Conservation (phyloP, 441 rosid genomes). For the Omphalea diandra region DNA sequence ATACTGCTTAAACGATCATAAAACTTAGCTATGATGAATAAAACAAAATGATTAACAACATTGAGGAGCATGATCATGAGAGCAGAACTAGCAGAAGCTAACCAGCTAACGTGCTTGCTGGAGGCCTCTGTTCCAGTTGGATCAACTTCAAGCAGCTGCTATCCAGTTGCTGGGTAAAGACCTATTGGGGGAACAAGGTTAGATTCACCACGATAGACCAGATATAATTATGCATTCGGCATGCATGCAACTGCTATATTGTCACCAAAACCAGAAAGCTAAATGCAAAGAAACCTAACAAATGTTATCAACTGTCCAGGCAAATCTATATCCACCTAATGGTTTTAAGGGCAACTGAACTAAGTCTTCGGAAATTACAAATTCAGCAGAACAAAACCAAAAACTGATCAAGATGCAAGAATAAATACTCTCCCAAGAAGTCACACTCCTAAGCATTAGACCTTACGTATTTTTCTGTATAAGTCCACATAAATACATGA, state of each 20-base stretch:
- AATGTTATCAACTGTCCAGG: too few relatives aligned
- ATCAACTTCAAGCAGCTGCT: slow-evolving; percentile 89
- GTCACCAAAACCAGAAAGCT: neutral
- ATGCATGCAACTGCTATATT: too few relatives aligned
- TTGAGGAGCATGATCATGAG: too few relatives aligned
- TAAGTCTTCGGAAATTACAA: neutral
- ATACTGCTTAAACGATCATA: too few relatives aligned
- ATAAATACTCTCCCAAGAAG: neutral
- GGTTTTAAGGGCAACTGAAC: neutral
- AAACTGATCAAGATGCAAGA: neutral
- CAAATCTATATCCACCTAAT: neutral
- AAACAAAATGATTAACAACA: too few relatives aligned
- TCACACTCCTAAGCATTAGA: neutral
- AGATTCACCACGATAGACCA: slow-evolving; percentile 13
- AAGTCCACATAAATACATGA: too few relatives aligned
- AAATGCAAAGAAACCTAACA: neutral
- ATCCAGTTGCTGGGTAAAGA: slow-evolving; percentile 94
- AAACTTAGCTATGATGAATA: too few relatives aligned
- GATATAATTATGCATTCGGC: neutral
- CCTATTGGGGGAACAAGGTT: slow-evolving; percentile 42
- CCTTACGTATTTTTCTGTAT: neutral
- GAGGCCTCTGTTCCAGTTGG: slow-evolving; percentile 94
- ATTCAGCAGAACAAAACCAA: neutral
- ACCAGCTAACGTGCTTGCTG: slow-evolving; percentile 99
- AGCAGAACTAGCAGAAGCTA: slow-evolving; percentile 30